Evolutionary conservation across 345 rosid species (phyloP), one percentile per base, ranked within the genome.

Genomic region (Eucalyptus cloeziana): DNA sequence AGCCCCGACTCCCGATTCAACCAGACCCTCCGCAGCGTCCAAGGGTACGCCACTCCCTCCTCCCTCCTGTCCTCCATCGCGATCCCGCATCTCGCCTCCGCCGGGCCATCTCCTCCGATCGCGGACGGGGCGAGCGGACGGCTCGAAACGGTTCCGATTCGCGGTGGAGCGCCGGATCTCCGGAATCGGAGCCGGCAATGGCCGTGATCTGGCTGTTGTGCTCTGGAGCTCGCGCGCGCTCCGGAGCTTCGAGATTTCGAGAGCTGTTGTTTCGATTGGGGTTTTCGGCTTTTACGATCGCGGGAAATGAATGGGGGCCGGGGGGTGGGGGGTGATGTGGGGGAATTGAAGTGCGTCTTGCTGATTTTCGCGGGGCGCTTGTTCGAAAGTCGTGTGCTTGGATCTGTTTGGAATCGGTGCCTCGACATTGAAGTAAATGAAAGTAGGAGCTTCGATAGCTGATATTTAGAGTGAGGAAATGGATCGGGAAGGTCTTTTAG

Each of bases 21-120:
- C 90, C 99, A 95, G 67, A 96, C 98, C 50, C 98, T 97, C 89
- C 96, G 95, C 87, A 97, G 95, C 92, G 98, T 97, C 86, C 98
- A 96, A 85, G 99, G 98, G 99, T 96, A 92, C 56, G 86, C 54
- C 24, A 4, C 15, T 67, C 71, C 19, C 86, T 52, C 27, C 58
- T 60, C 24, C 86, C 60, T 37, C 85, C 52, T 86, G 60, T 13
- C 45, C 49, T 27, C 37, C 52, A 49, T 87, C 76, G 56, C 86
- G 87, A 37, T 85, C 51, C 51, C 85, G 64, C 37, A 80, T 87
- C 56, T 37, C 31, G 87, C 60, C 3, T 49, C 33, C 87, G 4
- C 43, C 11, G 24, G 49, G 30, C 30, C 13, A 3, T 47, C 86
- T 85, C 56, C 33, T 47, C 54, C 52, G 40, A 47, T 86, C 52